Evolutionary conservation across 2,329 filamentous ascomycete genomes (phyloP).

Genomic region (Paraconiothyrium sp.): DNA sequence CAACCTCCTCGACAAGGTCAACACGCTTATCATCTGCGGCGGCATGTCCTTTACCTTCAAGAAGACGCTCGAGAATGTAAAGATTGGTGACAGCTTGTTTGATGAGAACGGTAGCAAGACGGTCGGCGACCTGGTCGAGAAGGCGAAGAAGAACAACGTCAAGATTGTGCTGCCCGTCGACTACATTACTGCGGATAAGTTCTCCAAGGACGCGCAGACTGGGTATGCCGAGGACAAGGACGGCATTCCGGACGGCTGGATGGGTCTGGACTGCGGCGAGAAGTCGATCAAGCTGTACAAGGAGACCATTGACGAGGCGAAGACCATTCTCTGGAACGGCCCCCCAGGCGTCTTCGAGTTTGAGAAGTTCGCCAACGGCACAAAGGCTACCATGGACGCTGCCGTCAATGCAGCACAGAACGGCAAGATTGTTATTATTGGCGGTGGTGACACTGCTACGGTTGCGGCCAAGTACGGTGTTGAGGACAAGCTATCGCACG

Average conservation of each 20-base stretch:
- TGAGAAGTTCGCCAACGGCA: conserved; percentile 90
- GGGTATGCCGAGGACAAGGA: conserved; percentile 84
- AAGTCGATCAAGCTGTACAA: conserved; percentile 91
- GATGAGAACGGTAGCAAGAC: conserved; percentile 95
- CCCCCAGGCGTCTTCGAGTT: conserved; percentile 98
- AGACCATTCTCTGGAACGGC: conserved; percentile 99
- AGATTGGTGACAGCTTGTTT: conserved; percentile 90
- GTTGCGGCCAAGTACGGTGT: conserved; percentile 97
- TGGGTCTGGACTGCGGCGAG: conserved; percentile 94
- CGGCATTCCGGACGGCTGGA: conserved; percentile 96
- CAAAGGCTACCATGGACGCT: conserved; percentile 90
- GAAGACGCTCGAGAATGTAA: conserved; percentile 92
- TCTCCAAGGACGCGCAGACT: conserved; percentile 81
- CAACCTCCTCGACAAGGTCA: conserved; percentile 97
- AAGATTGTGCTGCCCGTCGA: conserved; percentile 94
- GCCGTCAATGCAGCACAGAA: conserved; percentile 81
- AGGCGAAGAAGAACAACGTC: conserved; percentile 96
- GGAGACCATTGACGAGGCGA: conserved; percentile 82
- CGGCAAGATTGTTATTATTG: conserved; percentile 97
- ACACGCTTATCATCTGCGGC: conserved; percentile 95
- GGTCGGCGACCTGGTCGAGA: conserved; percentile 85
- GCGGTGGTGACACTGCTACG: conserved; percentile 96
- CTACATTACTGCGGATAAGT: conserved; percentile 97
- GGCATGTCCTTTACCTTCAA: conserved; percentile 99
- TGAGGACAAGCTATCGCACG: conserved; percentile 97